A percentile compares a stretch with the other conserved stretches of the same genome.
phyloP scores from a whole-genome alignment of 805 yeast genomes.

The Candida ulmi region DNA sequence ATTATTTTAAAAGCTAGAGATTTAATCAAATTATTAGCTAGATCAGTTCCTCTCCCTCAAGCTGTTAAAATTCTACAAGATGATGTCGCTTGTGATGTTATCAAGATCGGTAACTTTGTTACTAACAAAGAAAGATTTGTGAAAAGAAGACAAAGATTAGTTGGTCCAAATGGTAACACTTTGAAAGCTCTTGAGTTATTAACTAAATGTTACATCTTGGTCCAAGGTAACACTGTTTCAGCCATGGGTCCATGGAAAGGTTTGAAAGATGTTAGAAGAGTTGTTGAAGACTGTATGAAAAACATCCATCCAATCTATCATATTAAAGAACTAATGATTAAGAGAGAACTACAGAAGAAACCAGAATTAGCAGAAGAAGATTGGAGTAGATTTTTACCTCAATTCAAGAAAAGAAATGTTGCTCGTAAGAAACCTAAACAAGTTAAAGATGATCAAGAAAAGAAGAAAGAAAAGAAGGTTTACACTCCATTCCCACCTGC shows the following conservation, averaged over 20 bases:
- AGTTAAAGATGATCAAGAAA: conserved; percentile 43
- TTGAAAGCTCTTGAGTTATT: conserved; percentile 90
- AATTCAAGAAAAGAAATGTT: conserved; percentile 93
- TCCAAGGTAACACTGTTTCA: conserved; percentile 95
- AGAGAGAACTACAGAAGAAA: conserved; percentile 88
- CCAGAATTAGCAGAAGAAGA: conserved; percentile 95
- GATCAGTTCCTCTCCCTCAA: conserved; percentile 96
- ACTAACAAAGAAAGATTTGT: conserved; percentile 89
- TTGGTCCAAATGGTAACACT: conserved; percentile 97
- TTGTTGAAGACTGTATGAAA: conserved; percentile 96
- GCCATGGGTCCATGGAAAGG: conserved; percentile 97
- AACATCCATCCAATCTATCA: conserved; percentile 97
- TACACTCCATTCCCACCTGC: conserved; percentile 99
- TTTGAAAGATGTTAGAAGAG: conserved; percentile 83
- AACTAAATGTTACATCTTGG: conserved; percentile 93
- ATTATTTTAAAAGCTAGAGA: conserved; percentile 92
- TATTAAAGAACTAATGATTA: conserved; percentile 95
- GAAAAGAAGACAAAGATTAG: conserved; percentile 91
- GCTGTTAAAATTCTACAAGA: conserved; percentile 89
- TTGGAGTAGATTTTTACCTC: conserved; percentile 95
- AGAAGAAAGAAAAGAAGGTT: conserved; percentile 50
- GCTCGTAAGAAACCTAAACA: conserved; percentile 85
- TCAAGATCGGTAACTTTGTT: conserved; percentile 88
- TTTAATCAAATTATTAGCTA: conserved; percentile 83
- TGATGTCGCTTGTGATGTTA: conserved; percentile 92